Conservation (phyloP, 2,329 filamentous ascomycete genomes). For the Elsinoe perseae region DNA sequence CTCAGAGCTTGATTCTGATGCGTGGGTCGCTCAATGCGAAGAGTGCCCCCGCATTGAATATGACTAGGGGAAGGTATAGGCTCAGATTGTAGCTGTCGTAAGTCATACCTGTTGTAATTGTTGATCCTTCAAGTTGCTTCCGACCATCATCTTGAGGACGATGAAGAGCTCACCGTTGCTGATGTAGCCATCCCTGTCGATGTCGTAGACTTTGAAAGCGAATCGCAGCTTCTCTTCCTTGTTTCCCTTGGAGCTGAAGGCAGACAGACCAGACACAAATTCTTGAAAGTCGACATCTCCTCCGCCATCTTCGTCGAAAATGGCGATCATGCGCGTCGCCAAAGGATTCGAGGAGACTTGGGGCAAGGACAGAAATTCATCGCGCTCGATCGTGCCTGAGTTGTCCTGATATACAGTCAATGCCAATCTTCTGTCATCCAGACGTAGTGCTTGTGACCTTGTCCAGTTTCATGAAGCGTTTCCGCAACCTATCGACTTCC, state of each 20-base stretch:
- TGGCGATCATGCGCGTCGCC: conserved; percentile 97
- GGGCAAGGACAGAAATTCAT: conserved; percentile 93
- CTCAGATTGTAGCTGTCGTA: no score
- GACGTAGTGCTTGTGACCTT: conserved; percentile 53
- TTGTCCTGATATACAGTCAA: conserved; percentile 62
- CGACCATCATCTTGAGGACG: conserved; percentile 99
- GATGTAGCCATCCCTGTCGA: conserved; percentile 96
- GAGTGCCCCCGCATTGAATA: conserved; percentile 27
- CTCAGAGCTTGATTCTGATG: background rate
- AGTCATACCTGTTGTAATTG: conserved; percentile 73
- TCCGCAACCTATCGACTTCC: conserved; percentile 89
- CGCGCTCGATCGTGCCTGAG: conserved; percentile 95
- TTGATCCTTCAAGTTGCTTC: conserved; percentile 97
- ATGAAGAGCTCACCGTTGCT: conserved; percentile 99
- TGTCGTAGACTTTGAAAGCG: conserved; percentile 99
- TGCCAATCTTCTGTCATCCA: background rate
- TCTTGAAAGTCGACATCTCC: conserved; percentile 98
- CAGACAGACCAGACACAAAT: conserved; percentile 89
- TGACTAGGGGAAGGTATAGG: background rate
- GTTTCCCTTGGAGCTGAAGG: conserved; percentile 96
- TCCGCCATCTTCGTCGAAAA: conserved; percentile 97
- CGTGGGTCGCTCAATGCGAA: no score
- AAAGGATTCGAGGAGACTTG: conserved; percentile 98
- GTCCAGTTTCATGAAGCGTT: conserved; percentile 98
- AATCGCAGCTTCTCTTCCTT: conserved; percentile 98